These are phyloP conservation scores for Annulohypoxylon maeteangense DNA, from an alignment of 495 filamentous ascomycete genomes.

Conservation along the genomic window DNA sequence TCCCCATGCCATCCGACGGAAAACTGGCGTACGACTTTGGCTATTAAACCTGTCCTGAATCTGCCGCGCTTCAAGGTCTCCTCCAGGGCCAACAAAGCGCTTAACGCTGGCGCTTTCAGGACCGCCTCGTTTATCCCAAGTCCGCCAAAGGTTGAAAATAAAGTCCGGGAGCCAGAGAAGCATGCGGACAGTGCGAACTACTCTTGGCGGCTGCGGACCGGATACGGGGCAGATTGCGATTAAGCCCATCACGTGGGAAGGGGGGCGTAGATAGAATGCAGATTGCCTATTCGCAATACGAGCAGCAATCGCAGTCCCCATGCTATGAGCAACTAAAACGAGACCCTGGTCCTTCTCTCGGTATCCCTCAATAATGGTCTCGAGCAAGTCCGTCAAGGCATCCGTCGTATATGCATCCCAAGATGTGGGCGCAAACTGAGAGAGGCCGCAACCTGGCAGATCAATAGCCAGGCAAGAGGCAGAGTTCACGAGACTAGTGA, in stretches of 20 bases:
- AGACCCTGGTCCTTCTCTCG: constrained; percentile 76
- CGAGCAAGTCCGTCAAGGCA: constrained; percentile 78
- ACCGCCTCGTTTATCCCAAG: constrained; percentile 85
- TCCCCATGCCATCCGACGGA: constrained; percentile 85
- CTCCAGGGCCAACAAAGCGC: constrained; percentile 79
- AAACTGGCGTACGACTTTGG: constrained; percentile 82
- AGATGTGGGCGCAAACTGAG: constrained; percentile 71
- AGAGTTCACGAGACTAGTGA: constrained; percentile 83
- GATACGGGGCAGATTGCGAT: constrained; percentile 83
- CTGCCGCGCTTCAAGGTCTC: constrained; percentile 77
- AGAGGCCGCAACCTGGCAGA: constrained; percentile 87
- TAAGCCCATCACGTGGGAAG: constrained; percentile 75
- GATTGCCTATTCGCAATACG: constrained; percentile 74
- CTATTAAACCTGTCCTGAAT: constrained; percentile 86
- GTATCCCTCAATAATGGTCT: constrained; percentile 75
- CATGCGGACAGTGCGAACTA: constrained; percentile 62
- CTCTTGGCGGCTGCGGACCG: constrained; percentile 65
- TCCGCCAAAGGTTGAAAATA: constrained; percentile 80
- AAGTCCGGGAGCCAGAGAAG: constrained; percentile 73
- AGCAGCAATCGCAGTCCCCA: constrained; percentile 84
- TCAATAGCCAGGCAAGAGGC: constrained; percentile 92
- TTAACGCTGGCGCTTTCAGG: constrained; percentile 78
- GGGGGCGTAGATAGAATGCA: constrained; percentile 55
- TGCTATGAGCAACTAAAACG: constrained; percentile 85
- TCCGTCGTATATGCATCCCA: constrained; percentile 86